Percentiles rank a stretch among this genome's conserved stretches.
Evolutionary conservation across 1,284 basidiomycete species (phyloP).

Genomic region (Austropuccinia psidii): DNA sequence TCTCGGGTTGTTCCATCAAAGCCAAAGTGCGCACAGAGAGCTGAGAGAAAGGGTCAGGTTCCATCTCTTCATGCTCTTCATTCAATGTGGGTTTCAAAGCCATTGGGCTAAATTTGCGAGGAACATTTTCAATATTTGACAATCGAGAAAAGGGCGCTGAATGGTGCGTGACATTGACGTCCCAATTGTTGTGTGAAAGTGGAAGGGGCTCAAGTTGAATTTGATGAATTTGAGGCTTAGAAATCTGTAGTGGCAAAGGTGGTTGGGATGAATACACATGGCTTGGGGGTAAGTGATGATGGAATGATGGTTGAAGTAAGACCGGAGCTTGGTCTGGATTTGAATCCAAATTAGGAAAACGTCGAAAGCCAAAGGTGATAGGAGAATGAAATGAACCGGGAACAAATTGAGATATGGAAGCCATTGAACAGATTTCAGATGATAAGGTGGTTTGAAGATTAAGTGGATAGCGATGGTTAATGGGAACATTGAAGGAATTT

Average conservation of each 20-base stretch:
- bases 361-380: neutral
- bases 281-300: neutral
- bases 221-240: conserved; percentile 1
- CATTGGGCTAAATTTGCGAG: neutral
- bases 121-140: neutral
- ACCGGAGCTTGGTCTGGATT: neutral
- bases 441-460: neutral
- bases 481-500: too few species aligned
- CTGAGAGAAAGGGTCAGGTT: conserved; percentile 22
- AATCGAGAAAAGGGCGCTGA: neutral
- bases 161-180: neutral
- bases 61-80: neutral
- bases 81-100: neutral
- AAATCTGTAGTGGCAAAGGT: neutral
- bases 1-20: conserved; percentile 38
- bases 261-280: neutral
- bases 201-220: neutral
- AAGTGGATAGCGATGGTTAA: neutral
- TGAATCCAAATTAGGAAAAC: neutral
- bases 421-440: too few species aligned
- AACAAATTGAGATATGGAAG: too few species aligned
- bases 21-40: conserved; percentile 31
- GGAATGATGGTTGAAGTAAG: conserved; percentile 11
- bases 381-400: neutral
- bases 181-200: neutral